Evolutionary conservation across 805 yeast species (phyloP), one percentile per base, ranked within the genome.

Genomic region (Metschnikowia aberdeeniae): DNA sequence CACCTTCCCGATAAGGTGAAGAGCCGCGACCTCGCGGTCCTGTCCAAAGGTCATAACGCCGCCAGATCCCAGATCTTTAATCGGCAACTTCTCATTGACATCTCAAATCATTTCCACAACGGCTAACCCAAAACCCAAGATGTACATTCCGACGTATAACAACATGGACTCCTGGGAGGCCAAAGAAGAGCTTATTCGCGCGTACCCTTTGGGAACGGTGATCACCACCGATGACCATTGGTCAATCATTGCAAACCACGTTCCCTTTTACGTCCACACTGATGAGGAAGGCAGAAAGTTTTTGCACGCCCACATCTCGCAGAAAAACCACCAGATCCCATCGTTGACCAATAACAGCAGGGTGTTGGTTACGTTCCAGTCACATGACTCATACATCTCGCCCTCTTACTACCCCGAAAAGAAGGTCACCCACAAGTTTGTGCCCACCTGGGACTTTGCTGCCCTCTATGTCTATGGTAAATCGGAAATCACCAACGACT

Each of bases 391-490:
- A 0, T 82, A 82, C 56, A 73, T 82, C 19, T 61, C 81, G 20
- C 86, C 88, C 1, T 59, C 72, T 12, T 82, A 81, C 73, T 82
- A 82, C 55, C 76, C 79, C 6, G 67, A 72, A 17, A 81, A 82
- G 62, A 62, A 70, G 38, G 69, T 68, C 39, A 77, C 82, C 28
- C 82, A 79, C 49, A 81, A 80, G 56, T 72, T 70, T 34, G 87
- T 81, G n/a, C 86, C 87, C 13, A 82, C 87, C 1, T 82, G 86
- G 86, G 82, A 78, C 58, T 81, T 75, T 61, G 79, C 77, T 2
- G 62, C 77, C 4, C 80, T 76, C 28, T 86, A 82, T 55, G 66
- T 75, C 35, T 66, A 75, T 45, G 87, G 87, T 3, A 71, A 59
- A 26, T 72, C 82, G 8, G 64, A 49, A 22, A 57, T 77, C 12